A percentile compares a stretch with the other conserved stretches of the same genome.
Evolutionary conservation across 495 filamentous ascomycete species (phyloP).

Genomic region (Aspergillus taichungensis): DNA sequence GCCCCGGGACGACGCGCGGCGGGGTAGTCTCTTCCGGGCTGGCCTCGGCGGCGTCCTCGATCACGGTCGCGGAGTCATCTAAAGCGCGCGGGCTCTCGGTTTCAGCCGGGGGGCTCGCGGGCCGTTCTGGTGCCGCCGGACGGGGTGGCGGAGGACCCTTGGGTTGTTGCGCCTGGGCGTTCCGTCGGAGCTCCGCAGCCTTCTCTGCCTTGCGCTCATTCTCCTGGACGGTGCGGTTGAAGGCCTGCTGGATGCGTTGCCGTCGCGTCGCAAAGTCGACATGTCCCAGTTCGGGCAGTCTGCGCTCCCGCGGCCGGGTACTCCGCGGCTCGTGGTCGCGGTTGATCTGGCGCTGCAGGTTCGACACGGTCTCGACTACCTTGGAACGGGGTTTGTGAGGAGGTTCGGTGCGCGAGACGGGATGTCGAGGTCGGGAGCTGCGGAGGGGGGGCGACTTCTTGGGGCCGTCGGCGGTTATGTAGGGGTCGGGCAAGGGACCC

Average conservation of each 20-base stretch:
- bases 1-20: constrained; percentile 1
- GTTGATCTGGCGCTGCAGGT: constrained; percentile 27
- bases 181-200: constrained; percentile 36
- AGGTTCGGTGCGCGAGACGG: constrained; percentile 59
- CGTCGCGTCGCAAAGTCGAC: constrained; percentile 73
- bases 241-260: constrained; percentile 69
- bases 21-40: constrained; percentile 5
- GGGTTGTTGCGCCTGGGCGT: constrained; percentile 26
- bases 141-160: constrained; percentile 15
- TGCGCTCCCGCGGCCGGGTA: constrained; percentile 31
- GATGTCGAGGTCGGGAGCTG: constrained; percentile 72
- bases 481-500: constrained; percentile 51
- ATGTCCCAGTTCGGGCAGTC: constrained; percentile 50
- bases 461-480: constrained; percentile 52
- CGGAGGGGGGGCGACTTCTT: constrained; percentile 68
- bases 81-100: too few species aligned
- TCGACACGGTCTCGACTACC: constrained; percentile 40
- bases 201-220: constrained; percentile 51
- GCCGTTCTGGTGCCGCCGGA: constrained; percentile 7
- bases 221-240: constrained; percentile 67
- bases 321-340: constrained; percentile 21
- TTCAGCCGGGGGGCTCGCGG: too few species aligned
- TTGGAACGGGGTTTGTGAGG: constrained; percentile 58
- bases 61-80: constrained; percentile 11
- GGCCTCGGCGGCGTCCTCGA: constrained; percentile 14